These are phyloP conservation scores for Candida germanica DNA, from an alignment of 805 yeast species.

Conservation along the genomic window DNA sequence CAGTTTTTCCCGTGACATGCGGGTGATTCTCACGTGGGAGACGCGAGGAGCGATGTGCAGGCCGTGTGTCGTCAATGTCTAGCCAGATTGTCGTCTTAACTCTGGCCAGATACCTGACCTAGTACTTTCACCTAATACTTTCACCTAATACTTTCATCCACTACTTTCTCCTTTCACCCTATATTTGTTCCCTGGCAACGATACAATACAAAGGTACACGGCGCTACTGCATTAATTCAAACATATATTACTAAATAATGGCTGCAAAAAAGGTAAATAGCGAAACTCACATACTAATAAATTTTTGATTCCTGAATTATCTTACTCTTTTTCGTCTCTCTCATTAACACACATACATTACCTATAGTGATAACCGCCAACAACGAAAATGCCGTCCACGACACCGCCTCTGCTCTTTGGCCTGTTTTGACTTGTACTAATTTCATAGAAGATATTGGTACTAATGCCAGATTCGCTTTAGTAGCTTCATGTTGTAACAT, in stretches of 20 bases:
- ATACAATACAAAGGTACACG: too few species aligned
- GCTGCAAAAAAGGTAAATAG: too few species aligned
- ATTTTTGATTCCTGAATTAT: neutral
- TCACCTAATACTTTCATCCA: too few species aligned
- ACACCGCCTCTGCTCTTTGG: constrained; percentile 50
- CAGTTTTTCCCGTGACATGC: constrained; percentile 8
- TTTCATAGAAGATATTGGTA: constrained; percentile 50
- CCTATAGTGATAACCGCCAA: constrained; percentile 39
- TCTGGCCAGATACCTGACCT: too few species aligned
- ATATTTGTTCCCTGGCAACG: too few species aligned
- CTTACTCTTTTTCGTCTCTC: constrained; percentile 21
- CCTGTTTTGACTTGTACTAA: constrained; percentile 47
- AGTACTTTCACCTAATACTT: too few species aligned
- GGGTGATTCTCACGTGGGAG: constrained; percentile 12
- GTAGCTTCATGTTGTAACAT: constrained; percentile 63
- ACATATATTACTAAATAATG: neutral
- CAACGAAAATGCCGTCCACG: constrained; percentile 60
- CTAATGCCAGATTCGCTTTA: constrained; percentile 40
- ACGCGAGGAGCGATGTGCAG: too few species aligned
- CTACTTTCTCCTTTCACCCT: too few species aligned
- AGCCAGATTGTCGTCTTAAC: too few species aligned
- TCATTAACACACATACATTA: constrained; percentile 21
- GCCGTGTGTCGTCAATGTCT: too few species aligned
- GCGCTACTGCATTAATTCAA: too few species aligned
- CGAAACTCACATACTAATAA: constrained; percentile 1